These are phyloP conservation scores for Raffaelea deltoideospora DNA, from an alignment of 2,329 filamentous ascomycete genomes.

Conservation along the genomic window DNA sequence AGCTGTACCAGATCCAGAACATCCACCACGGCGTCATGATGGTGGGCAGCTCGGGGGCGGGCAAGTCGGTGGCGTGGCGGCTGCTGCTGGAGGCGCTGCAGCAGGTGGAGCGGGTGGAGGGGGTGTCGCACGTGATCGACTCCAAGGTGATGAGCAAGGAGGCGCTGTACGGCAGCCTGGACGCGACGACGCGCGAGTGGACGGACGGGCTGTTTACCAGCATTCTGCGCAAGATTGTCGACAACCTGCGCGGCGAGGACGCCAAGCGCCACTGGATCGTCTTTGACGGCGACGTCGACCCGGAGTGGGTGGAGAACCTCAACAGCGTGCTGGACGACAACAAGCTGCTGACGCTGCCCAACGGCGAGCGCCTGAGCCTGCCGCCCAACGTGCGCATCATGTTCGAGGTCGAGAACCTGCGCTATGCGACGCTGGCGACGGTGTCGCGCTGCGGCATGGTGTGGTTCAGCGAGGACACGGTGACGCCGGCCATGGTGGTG, in stretches of 20 bases:
- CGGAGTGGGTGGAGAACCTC: constrained; percentile 98
- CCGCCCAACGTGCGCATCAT: constrained; percentile 95
- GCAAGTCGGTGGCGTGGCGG: constrained; percentile 93
- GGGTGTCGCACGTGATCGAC: constrained; percentile 93
- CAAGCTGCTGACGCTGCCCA: constrained; percentile 90
- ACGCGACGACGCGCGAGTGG: constrained; percentile 96
- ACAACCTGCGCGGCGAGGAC: constrained; percentile 95
- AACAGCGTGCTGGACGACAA: constrained; percentile 99
- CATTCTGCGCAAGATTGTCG: constrained; percentile 94
- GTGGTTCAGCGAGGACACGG: constrained; percentile 98
- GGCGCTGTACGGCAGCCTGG: constrained; percentile 84
- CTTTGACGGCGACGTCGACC: constrained; percentile 97
- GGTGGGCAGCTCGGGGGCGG: constrained; percentile 94
- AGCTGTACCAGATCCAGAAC: constrained; percentile 94
- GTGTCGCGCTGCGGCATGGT: constrained; percentile 99
- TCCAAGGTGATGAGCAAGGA: constrained; percentile 99
- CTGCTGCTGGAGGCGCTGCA: constrained; percentile 83
- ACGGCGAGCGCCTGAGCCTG: constrained; percentile 91
- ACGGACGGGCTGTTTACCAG: constrained; percentile 97
- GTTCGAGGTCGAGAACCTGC: constrained; percentile 97
- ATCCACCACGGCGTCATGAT: constrained; percentile 99
- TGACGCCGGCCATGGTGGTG: constrained; percentile 85
- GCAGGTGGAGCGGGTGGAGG: constrained; percentile 78
- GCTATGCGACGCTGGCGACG: constrained; percentile 95
- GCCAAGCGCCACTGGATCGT: constrained; percentile 98